Percentiles rank a stretch among this genome's conserved stretches.
phyloP scores from a whole-genome alignment of 495 filamentous ascomycete species.

The Aspergillus haitiensis region DNA sequence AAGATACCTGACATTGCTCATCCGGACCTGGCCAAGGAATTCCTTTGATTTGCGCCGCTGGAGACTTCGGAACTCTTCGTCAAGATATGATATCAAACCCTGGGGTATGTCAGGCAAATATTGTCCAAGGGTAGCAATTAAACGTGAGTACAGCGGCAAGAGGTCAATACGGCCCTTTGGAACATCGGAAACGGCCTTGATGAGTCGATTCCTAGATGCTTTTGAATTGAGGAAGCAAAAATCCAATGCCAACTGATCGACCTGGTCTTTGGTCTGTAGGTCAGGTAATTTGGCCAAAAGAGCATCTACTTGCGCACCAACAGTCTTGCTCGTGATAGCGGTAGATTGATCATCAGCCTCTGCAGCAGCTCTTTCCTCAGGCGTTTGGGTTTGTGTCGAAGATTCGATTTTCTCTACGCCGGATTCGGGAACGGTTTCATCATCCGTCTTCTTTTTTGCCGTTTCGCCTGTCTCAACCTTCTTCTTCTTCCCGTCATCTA shows the following conservation, averaged over 20 bases:
- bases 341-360: slow-evolving; percentile 80
- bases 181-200: slow-evolving; percentile 91
- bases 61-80: slow-evolving; percentile 94
- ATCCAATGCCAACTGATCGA: slow-evolving; percentile 89
- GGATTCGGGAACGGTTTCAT: slow-evolving; percentile 31
- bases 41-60: slow-evolving; percentile 99
- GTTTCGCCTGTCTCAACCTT: slow-evolving; percentile 72
- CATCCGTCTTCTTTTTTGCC: slow-evolving; percentile 54
- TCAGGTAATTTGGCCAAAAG: slow-evolving; percentile 85
- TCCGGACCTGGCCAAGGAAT: slow-evolving; percentile 88
- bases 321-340: slow-evolving; percentile 95
- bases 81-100: slow-evolving; percentile 88
- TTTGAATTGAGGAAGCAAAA: slow-evolving; percentile 99
- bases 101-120: slow-evolving; percentile 93
- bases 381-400: slow-evolving; percentile 22
- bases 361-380: slow-evolving; percentile 55
- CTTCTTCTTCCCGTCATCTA: slow-evolving; percentile 96
- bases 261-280: slow-evolving; percentile 82
- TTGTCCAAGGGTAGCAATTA: slow-evolving; percentile 89
- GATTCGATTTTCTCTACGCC: slow-evolving; percentile 34
- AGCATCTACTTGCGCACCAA: slow-evolving; percentile 94
- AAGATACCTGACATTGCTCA: slow-evolving; percentile 93
- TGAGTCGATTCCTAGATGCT: slow-evolving; percentile 87
- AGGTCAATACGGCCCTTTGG: slow-evolving; percentile 92
- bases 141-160: slow-evolving; percentile 85